Evolutionary conservation across 257 asterid species (phyloP).

Genomic region (Thymus mandschuricus): DNA sequence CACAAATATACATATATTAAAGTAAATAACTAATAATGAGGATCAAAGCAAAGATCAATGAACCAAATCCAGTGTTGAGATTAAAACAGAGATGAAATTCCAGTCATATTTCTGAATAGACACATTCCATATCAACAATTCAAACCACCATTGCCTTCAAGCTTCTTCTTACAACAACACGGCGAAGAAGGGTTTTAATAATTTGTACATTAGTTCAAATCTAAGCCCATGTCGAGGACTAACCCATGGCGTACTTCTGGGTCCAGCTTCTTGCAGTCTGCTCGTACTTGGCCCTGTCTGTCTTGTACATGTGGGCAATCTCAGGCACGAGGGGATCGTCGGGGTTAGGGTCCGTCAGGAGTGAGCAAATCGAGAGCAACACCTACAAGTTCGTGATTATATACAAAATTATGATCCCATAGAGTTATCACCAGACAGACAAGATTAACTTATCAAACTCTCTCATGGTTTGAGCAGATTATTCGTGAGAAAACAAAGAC

Average conservation of each 20-base stretch:
- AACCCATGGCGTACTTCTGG: constrained; percentile 90
- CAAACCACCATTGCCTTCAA: constrained; percentile 34
- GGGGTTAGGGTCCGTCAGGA: constrained; percentile 83
- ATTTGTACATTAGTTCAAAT: constrained; percentile 45
- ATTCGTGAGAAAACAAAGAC: not conserved
- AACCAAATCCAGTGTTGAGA: constrained; percentile 22
- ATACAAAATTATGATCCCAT: not conserved
- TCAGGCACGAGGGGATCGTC: constrained; percentile 89
- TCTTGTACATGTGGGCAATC: constrained; percentile 90
- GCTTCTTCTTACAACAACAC: constrained; percentile 30
- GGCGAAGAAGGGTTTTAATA: constrained; percentile 26
- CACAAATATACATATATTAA: constrained; percentile 6
- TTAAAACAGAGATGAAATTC: constrained; percentile 1
- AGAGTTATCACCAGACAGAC: not conserved
- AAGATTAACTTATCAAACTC: constrained; percentile 6
- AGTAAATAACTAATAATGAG: not conserved
- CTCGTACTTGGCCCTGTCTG: constrained; percentile 77
- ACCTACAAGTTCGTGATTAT: constrained; percentile 46
- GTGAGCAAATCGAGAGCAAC: constrained; percentile 80
- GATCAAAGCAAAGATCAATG: constrained; percentile 20
- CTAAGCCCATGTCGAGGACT: constrained; percentile 18
- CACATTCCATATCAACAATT: constrained; percentile 37
- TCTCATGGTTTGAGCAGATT: not conserved
- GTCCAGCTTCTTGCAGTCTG: constrained; percentile 92
- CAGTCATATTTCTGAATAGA: too few relatives aligned